Percentiles rank a stretch among this genome's conserved stretches.
These are phyloP conservation scores for Neurospora africana DNA, from an alignment of 495 filamentous ascomycete species.

Conservation along the genomic window DNA sequence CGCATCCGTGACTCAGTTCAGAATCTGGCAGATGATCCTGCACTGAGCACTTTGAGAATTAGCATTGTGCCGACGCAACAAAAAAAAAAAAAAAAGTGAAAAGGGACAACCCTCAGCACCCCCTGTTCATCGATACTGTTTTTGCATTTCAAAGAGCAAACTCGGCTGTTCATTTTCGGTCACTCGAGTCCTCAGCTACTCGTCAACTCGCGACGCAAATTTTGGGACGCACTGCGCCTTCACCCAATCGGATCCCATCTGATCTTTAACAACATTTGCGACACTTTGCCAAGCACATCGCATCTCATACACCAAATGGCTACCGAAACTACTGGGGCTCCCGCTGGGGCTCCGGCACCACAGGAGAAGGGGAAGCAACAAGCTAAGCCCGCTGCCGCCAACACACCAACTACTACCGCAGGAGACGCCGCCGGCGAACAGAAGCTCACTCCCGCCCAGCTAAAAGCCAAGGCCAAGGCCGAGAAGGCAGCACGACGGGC, in stretches of 20 bases:
- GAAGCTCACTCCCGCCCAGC: slow-evolving; percentile 52
- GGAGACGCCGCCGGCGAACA: slow-evolving; percentile 6
- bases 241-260: not conserved
- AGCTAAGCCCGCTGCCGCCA: slow-evolving; percentile 1
- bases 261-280: not conserved
- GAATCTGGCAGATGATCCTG: not conserved
- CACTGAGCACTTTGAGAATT: not conserved
- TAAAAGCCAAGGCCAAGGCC: slow-evolving; percentile 69
- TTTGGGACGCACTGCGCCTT: not conserved
- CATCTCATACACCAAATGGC: slow-evolving; percentile 13
- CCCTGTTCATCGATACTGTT: not conserved
- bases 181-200: not conserved
- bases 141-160: not conserved
- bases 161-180: not conserved
- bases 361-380: not conserved
- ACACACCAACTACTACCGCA: slow-evolving; percentile 1
- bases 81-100: not conserved
- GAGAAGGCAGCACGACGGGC: slow-evolving; percentile 69
- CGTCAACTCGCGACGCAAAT: not conserved
- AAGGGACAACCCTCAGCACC: not conserved
- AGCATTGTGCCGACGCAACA: not conserved
- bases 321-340: slow-evolving; percentile 12
- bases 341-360: slow-evolving; percentile 4
- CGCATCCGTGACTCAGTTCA: not conserved
- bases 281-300: not conserved